Evolutionary conservation across 805 yeast genomes (phyloP), one percentile per base, ranked within the genome.

Genomic region (Starmerella floricola): DNA sequence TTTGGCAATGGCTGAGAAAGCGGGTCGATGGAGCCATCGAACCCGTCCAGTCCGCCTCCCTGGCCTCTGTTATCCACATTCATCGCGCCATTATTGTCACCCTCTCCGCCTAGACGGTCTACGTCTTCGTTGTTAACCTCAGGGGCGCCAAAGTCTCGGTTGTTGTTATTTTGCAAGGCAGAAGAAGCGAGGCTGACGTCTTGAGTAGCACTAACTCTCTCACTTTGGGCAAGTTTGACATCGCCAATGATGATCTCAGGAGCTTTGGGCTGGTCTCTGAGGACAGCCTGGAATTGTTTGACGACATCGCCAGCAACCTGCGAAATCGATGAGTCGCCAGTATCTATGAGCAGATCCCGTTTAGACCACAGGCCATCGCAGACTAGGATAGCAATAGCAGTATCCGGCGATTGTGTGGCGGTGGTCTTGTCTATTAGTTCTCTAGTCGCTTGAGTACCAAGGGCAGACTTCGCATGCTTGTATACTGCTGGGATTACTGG

Each of bases 331-430:
- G 17, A 10, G 4, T 33, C 36, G 17, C 6, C 27, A 4, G 15
- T 28, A 20, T 33, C 36, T 5, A 33, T 11, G 4, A 40, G 23
- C 17, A 20, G 20, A 35, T 10, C 12, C 36, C 31, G 26, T 13
- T 26, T 13, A 8, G 32, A 15, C 34, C 38, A 32, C 31, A 50
- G 43, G 18, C 41, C 46, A 34, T 50, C 51, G 4, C 39, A 40
- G 8, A 42, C 38, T 12, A 50, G 37, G 10, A 50, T 31, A 3
- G 51, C 51, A 17, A 41, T 38, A 13, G 31, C 23, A 2, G 49
- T 43, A 3, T 44, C 49, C 15, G 26, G 34, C 15, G 42, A 42
- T 23, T 16, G 37, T 13, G 17, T 34, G 15, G 11, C 37, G 30
- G 29, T 30, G 31, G 24, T 30, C 15, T 37, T 8, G 13, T 41